Conservation (phyloP, 352 stramenopile genomes). For the Globisporangium heterothallicum region DNA sequence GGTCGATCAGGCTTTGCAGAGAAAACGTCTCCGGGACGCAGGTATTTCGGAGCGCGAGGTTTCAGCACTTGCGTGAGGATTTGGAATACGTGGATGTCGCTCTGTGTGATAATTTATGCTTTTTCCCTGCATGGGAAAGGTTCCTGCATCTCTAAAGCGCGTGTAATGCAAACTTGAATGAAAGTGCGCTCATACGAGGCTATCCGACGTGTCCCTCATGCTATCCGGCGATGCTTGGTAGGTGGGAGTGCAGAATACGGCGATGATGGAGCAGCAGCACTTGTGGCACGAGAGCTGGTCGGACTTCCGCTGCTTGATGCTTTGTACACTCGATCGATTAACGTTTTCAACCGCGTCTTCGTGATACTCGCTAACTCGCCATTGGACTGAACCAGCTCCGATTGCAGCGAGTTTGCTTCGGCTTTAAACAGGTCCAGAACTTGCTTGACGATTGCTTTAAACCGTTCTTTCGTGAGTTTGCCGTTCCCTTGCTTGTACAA, state of each 20-base stretch:
- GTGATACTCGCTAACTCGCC: slow-evolving; percentile 47
- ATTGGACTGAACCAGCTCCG: slow-evolving; percentile 29
- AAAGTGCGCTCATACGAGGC: too few relatives aligned
- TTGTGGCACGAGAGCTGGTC: slow-evolving; percentile 15
- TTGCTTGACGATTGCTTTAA: slow-evolving; percentile 77
- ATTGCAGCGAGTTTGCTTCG: slow-evolving; percentile 61
- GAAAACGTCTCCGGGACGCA: slow-evolving; percentile 40
- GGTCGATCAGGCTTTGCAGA: slow-evolving; percentile 47
- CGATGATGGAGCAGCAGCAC: slow-evolving; percentile 15
- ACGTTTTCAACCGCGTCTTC: slow-evolving; percentile 64
- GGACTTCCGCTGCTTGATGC: slow-evolving; percentile 14
- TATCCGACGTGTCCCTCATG: too few relatives aligned
- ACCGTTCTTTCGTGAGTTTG: slow-evolving; percentile 65
- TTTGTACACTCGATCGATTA: slow-evolving; percentile 71
- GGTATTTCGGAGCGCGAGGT: slow-evolving; percentile 35
- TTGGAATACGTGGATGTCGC: background rate
- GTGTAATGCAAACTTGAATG: too few relatives aligned
- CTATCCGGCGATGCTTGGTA: slow-evolving; percentile 27
- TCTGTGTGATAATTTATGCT: background rate
- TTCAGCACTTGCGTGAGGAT: slow-evolving; percentile 19
- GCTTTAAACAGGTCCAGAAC: slow-evolving; percentile 49
- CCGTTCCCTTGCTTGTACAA: slow-evolving; percentile 60
- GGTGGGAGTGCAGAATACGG: slow-evolving; percentile 38
- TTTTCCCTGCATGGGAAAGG: background rate
- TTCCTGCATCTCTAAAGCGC: too few relatives aligned